These are phyloP conservation scores for Microdochium nivale DNA, from an alignment of 2,329 filamentous ascomycete species.

Conservation along the genomic window DNA sequence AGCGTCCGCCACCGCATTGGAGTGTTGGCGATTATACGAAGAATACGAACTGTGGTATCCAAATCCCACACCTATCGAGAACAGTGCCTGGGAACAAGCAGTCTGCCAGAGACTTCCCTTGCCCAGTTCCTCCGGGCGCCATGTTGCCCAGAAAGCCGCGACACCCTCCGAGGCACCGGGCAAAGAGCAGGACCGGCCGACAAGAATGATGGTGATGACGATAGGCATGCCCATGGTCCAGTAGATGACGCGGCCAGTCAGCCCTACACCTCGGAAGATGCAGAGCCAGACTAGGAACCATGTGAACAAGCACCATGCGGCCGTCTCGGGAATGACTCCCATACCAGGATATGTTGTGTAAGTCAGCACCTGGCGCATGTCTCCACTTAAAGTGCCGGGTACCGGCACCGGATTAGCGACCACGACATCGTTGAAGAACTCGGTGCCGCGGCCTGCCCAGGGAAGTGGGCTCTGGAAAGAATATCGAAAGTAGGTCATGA, in stretches of 20 bases:
- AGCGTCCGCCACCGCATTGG: constrained; percentile 51
- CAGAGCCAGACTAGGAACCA: constrained; percentile 53
- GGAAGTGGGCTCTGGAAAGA: constrained; percentile 46
- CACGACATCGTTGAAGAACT: constrained; percentile 43
- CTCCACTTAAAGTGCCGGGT: constrained; percentile 25
- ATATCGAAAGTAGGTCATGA: constrained; percentile 49
- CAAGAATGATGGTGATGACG: constrained; percentile 44
- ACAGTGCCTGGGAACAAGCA: constrained; percentile 52
- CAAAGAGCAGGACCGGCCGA: constrained; percentile 44
- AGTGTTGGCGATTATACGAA: constrained; percentile 47
- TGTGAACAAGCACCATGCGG: constrained; percentile 48
- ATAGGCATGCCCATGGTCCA: constrained; percentile 55
- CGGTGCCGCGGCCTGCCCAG: constrained; percentile 39
- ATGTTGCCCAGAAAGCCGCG: constrained; percentile 34
- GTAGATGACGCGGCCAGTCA: constrained; percentile 51
- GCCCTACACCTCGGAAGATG: constrained; percentile 48
- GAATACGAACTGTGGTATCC: constrained; percentile 51
- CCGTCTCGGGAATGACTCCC: constrained; percentile 43
- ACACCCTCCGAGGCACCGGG: constrained; percentile 44
- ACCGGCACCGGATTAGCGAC: constrained; percentile 36
- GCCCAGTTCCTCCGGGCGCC: constrained; percentile 39
- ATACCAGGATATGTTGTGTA: constrained; percentile 39
- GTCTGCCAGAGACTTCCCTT: constrained; percentile 48
- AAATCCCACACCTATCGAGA: constrained; percentile 49
- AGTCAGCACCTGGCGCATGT: constrained; percentile 26